Percentiles rank a stretch among this genome's conserved stretches.
These are phyloP conservation scores for Botrytis fabae DNA, from an alignment of 2,329 filamentous ascomycete genomes.

Conservation along the genomic window DNA sequence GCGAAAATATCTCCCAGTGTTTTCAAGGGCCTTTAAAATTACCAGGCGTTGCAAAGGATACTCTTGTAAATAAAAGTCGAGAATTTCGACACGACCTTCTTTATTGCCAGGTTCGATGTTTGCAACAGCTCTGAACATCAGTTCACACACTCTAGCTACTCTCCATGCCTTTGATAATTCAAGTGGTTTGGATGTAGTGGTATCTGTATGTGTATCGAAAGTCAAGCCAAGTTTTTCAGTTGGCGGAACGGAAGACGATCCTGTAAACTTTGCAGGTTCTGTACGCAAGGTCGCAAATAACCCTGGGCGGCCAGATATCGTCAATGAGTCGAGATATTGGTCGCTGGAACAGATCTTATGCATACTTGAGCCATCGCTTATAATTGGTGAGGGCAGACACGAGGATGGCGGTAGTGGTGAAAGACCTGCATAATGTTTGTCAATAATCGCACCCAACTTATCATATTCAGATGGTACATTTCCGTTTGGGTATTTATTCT, in stretches of 20 bases:
- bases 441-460: neutral
- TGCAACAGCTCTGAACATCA: neutral
- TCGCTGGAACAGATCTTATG: too few species aligned
- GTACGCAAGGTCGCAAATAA: neutral
- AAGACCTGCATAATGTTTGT: neutral
- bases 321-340: too few species aligned
- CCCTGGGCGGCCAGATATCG: neutral
- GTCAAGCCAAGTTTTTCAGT: neutral
- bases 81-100: neutral
- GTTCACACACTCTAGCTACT: neutral
- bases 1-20: neutral
- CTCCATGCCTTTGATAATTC: neutral
- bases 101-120: neutral
- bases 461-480: neutral
- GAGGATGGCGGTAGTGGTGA: too few species aligned
- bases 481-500: neutral
- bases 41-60: neutral
- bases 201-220: neutral
- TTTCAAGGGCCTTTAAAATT: neutral
- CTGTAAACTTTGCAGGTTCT: neutral
- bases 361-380: too few species aligned
- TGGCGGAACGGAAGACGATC: neutral
- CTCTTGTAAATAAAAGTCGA: neutral
- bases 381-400: neutral
- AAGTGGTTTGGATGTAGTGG: neutral